Evolutionary conservation across 345 rosid genomes (phyloP).

Genomic region (Sisymbrium irio): DNA sequence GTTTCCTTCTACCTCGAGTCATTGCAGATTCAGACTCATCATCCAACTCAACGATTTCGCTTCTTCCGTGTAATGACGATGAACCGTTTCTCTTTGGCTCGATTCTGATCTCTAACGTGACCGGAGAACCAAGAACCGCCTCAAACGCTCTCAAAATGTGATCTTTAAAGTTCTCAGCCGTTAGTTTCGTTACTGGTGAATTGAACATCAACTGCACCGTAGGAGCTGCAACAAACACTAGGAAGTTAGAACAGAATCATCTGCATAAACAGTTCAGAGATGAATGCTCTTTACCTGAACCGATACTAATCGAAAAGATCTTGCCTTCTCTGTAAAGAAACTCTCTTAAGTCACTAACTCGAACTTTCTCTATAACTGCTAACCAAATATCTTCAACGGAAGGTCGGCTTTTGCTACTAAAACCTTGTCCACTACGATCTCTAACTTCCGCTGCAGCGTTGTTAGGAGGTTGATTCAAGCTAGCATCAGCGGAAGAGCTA

Average conservation of each 20-base stretch:
- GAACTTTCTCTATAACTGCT: conserved; percentile 66
- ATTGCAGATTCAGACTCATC: conserved; percentile 32
- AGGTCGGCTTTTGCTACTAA: conserved; percentile 34
- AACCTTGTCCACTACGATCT: conserved; percentile 1
- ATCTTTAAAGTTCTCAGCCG: conserved; percentile 68
- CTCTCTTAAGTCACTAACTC: conserved; percentile 50
- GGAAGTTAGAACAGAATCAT: neutral
- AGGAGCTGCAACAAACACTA: conserved; percentile 66
- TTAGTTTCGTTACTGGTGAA: conserved; percentile 52
- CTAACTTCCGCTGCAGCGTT: neutral
- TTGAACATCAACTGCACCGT: conserved; percentile 73
- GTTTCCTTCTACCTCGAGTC: conserved; percentile 44
- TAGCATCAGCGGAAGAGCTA: conserved; percentile 58
- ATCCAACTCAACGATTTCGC: conserved; percentile 68
- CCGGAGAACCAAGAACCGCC: conserved; percentile 68
- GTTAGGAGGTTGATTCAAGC: conserved; percentile 40
- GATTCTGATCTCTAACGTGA: conserved; percentile 76
- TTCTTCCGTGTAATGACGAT: conserved; percentile 40
- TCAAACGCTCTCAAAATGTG: conserved; percentile 82
- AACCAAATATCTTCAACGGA: conserved; percentile 84
- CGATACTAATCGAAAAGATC: conserved; percentile 75
- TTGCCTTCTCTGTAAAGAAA: conserved; percentile 81
- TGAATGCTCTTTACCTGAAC: conserved; percentile 57
- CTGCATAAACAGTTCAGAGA: neutral
- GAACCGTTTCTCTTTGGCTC: conserved; percentile 50